A percentile compares a stretch with the other conserved stretches of the same genome.
phyloP scores from a whole-genome alignment of 306 rosid genomes.

The Castanea crenata region DNA sequence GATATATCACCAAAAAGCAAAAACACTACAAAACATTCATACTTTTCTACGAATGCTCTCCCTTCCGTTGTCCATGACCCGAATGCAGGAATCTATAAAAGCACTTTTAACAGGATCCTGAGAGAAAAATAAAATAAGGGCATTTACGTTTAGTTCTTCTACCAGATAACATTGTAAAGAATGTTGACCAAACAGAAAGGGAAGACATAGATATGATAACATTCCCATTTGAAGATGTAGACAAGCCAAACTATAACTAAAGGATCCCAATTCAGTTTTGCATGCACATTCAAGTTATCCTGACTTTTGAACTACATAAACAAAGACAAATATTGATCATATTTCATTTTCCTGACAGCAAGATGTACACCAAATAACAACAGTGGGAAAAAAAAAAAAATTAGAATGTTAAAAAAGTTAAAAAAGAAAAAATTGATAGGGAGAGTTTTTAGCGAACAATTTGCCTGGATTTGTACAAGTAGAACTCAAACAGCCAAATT shows the following conservation, averaged over 20 bases:
- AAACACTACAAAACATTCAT: constrained; percentile 20
- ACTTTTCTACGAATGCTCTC: constrained; percentile 66
- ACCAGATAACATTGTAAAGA: background rate
- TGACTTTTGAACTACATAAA: background rate
- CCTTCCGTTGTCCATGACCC: constrained; percentile 79
- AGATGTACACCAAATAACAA: background rate
- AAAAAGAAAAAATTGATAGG: background rate
- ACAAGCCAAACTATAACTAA: background rate
- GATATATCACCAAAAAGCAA: background rate
- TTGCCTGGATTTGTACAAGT: constrained; percentile 7
- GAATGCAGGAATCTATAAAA: constrained; percentile 64
- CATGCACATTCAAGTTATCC: background rate
- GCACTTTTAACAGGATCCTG: constrained; percentile 86
- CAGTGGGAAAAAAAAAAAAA: background rate
- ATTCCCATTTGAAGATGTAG: background rate
- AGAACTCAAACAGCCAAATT: constrained; percentile 1
- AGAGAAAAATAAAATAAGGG: constrained; percentile 6
- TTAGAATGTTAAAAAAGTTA: background rate
- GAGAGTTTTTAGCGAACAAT: background rate
- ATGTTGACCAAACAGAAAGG: background rate
- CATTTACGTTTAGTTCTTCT: background rate
- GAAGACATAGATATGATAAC: background rate
- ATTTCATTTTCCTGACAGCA: background rate
- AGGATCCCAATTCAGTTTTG: constrained; percentile 3
- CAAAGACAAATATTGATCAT: background rate